Evolutionary conservation across 2,329 filamentous ascomycete species (phyloP), one percentile per base, ranked within the genome.

Genomic region (Emergomyces pasteurianus): DNA sequence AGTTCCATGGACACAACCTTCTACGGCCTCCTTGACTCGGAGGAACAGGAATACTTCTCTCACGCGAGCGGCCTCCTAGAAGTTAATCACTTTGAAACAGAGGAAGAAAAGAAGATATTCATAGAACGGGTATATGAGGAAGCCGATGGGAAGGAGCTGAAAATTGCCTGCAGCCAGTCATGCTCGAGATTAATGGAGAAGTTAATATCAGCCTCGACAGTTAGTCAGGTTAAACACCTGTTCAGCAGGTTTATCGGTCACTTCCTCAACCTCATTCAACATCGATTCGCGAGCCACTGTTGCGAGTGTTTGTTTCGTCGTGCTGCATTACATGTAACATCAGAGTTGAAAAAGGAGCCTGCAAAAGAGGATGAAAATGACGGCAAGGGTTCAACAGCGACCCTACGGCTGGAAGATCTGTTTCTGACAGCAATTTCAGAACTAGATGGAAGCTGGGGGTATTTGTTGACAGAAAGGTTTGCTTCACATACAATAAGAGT

Each of bases 231-330:
- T 74, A 96, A 95, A 79, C 81, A 81, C 55, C 77, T 99, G 23
- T 97, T 97, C 72, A 83, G 84, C 65, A 90, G 88, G 52, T 96
- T 97, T 73, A 86, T 81, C 23, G 86, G 88, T 40, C 89, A 97
- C 74, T 95, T 97, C 74, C 79, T 92, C 62, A 87, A 92, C 68
- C 82, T 99, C 34, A 86, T 96, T 58, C 92, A 95, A 72, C 94
- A 99, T 76, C 88, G 94, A 21, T 99, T 99, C 70, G 94, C 94
- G 5, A 95, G 92, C 63, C 94, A 99, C 78, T 97, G 92, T 76
- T 96, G 92, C 72, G 94, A 99, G 77, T 90, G 90, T 31, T 81
- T 99, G 38, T 97, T 99, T 73, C 79, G 92, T 56, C 85, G 89
- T 65, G 88, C 89, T 1, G 92, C 92, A 0, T 87, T 89, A 0